These are phyloP conservation scores for Ottelia alismoides DNA, from an alignment of 106 monocot species.

Conservation along the genomic window DNA sequence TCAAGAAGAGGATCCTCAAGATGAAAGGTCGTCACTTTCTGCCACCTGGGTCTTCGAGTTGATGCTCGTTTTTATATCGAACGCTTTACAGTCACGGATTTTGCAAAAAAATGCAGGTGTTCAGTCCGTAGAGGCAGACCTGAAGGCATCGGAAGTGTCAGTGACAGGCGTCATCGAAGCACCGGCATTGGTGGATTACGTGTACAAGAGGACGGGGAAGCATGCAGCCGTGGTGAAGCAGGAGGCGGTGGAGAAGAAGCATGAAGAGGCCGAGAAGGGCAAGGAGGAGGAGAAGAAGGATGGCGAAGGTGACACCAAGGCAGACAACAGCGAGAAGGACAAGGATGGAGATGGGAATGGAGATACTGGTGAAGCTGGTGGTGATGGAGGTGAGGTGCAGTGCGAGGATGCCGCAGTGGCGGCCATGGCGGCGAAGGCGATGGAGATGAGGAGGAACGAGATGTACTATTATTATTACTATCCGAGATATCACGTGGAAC, in stretches of 20 bases:
- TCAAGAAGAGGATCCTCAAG: too few relatives aligned
- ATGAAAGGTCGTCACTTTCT: too few relatives aligned
- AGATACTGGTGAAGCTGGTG: conserved; percentile 8
- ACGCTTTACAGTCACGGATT: neutral
- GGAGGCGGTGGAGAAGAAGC: conserved; percentile 35
- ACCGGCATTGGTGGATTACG: conserved; percentile 36
- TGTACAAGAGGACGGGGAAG: conserved; percentile 66
- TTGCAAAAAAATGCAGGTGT: conserved; percentile 49
- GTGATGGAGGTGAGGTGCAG: conserved; percentile 6
- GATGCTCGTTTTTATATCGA: too few relatives aligned
- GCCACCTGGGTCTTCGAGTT: too few relatives aligned
- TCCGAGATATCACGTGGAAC: conserved; percentile 7
- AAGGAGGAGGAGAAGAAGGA: conserved; percentile 6
- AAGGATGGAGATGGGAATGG: neutral
- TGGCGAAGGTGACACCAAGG: conserved; percentile 5
- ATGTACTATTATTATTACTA: conserved; percentile 31
- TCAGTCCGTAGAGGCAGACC: conserved; percentile 36
- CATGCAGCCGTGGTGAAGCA: conserved; percentile 39
- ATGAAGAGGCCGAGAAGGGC: conserved; percentile 1
- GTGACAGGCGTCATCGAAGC: conserved; percentile 55
- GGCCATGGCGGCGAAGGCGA: conserved; percentile 12
- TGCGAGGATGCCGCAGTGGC: neutral
- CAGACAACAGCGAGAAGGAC: conserved; percentile 1
- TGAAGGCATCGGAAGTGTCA: conserved; percentile 47
- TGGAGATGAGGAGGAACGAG: conserved; percentile 35